Evolutionary conservation across 176 grass and related monocot genomes (phyloP).

Genomic region (Carex littledalei): DNA sequence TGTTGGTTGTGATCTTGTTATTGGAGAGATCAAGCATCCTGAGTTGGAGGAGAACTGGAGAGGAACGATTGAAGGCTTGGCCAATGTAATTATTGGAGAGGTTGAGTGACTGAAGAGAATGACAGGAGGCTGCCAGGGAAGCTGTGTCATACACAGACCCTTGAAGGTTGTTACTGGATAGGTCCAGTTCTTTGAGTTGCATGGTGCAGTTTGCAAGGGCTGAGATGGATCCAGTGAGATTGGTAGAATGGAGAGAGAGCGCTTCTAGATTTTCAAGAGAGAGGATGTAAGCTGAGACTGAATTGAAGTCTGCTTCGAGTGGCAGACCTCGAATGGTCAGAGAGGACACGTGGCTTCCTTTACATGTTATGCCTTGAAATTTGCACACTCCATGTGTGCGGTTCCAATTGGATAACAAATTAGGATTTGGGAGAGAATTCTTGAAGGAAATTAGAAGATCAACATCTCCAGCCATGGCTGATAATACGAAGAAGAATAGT

Average conservation of each 20-base stretch:
- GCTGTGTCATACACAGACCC: conserved; percentile 57
- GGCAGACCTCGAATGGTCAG: conserved; percentile 35
- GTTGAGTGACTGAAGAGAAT: conserved; percentile 36
- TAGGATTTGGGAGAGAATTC: conserved; percentile 34
- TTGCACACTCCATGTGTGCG: conserved; percentile 30
- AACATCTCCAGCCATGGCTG: conserved; percentile 24
- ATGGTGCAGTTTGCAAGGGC: conserved; percentile 25
- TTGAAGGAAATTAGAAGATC: conserved; percentile 65
- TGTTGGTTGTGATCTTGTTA: conserved; percentile 47
- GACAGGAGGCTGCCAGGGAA: conserved; percentile 31
- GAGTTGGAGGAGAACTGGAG: background rate
- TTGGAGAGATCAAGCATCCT: conserved; percentile 53
- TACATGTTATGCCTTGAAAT: conserved; percentile 56
- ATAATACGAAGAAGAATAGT: background rate
- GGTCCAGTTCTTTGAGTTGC: conserved; percentile 47
- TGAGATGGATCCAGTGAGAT: conserved; percentile 50
- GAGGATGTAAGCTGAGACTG: conserved; percentile 42
- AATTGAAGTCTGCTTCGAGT: conserved; percentile 55
- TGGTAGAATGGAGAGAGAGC: conserved; percentile 48
- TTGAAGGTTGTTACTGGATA: conserved; percentile 56
- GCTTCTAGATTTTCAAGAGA: conserved; percentile 47
- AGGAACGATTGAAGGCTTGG: background rate
- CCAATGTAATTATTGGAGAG: conserved; percentile 58
- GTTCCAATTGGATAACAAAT: conserved; percentile 35
- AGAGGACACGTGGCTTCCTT: conserved; percentile 42